Evolutionary conservation across 495 filamentous ascomycete species (phyloP).

Genomic region (Astrothelium macrocarpum): DNA sequence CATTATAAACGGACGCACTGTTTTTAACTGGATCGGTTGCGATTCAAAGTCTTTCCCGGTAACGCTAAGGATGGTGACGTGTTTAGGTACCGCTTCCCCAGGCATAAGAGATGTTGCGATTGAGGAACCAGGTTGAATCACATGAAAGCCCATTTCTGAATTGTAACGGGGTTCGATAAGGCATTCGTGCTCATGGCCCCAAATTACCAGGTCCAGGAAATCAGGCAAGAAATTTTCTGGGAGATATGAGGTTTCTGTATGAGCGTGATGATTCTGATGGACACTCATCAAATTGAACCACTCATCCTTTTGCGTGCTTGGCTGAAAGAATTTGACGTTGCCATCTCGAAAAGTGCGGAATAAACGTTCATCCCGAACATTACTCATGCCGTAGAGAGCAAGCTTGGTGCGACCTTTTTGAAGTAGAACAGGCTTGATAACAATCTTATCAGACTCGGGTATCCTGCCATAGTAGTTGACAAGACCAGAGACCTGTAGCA

Average conservation of each 20-base stretch:
- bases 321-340: conserved; percentile 87
- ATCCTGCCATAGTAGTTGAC: conserved; percentile 94
- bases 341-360: conserved; percentile 88
- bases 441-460: conserved; percentile 83
- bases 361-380: conserved; percentile 89
- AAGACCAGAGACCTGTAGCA: conserved; percentile 82
- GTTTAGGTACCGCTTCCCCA: conserved; percentile 85
- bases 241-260: conserved; percentile 81
- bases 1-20: conserved; percentile 85
- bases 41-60: conserved; percentile 71
- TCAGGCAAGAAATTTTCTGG: conserved; percentile 90
- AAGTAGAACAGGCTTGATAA: conserved; percentile 79
- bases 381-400: conserved; percentile 91
- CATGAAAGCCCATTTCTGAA: conserved; percentile 78
- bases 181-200: conserved; percentile 98
- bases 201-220: conserved; percentile 85
- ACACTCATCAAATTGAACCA: conserved; percentile 97
- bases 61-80: conserved; percentile 76
- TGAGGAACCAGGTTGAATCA: conserved; percentile 96
- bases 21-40: conserved; percentile 76
- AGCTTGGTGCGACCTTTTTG: conserved; percentile 93
- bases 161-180: conserved; percentile 74
- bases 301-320: conserved; percentile 69
- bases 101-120: conserved; percentile 85
- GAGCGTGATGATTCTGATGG: conserved; percentile 91